Evolutionary conservation across 345 rosid species (phyloP).

Genomic region (Excoecaria agallocha): DNA sequence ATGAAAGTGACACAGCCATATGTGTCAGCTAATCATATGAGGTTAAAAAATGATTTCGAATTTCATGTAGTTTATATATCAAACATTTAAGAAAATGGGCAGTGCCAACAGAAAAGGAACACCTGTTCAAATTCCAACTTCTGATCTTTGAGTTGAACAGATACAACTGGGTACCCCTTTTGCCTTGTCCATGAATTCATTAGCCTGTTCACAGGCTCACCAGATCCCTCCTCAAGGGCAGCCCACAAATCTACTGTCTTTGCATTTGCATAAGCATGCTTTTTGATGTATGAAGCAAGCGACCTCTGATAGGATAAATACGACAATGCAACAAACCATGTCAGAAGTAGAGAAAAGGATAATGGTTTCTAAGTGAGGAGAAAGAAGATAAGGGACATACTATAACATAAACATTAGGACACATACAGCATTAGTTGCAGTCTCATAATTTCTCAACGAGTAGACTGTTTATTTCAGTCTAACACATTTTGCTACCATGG

Average conservation of each 20-base stretch:
- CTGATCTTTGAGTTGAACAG: conserved; percentile 61
- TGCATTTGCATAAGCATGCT: conserved; percentile 71
- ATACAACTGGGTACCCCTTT: conserved; percentile 83
- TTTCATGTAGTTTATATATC: neutral
- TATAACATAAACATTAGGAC: neutral
- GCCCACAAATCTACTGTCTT: conserved; percentile 93
- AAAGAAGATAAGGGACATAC: neutral
- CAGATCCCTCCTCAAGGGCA: conserved; percentile 85
- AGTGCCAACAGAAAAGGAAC: neutral
- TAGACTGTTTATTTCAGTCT: neutral
- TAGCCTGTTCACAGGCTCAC: conserved; percentile 85
- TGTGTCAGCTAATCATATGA: neutral
- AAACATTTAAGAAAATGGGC: neutral
- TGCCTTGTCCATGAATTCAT: conserved; percentile 97
- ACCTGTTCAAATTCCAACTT: conserved; percentile 95
- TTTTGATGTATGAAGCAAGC: conserved; percentile 84
- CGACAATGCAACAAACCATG: conserved; percentile 5
- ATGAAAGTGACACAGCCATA: conserved; percentile 4
- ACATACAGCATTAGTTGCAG: neutral
- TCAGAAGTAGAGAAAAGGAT: too few relatives aligned
- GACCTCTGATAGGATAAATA: conserved; percentile 54
- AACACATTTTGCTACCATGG: neutral
- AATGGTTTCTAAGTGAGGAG: neutral
- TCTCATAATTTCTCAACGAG: neutral
- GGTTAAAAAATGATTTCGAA: conserved; percentile 3